Evolutionary conservation across 192 early-diverging fungal genomes (phyloP), one percentile per base, ranked within the genome.

Genomic region (Entomortierella lignicola): DNA sequence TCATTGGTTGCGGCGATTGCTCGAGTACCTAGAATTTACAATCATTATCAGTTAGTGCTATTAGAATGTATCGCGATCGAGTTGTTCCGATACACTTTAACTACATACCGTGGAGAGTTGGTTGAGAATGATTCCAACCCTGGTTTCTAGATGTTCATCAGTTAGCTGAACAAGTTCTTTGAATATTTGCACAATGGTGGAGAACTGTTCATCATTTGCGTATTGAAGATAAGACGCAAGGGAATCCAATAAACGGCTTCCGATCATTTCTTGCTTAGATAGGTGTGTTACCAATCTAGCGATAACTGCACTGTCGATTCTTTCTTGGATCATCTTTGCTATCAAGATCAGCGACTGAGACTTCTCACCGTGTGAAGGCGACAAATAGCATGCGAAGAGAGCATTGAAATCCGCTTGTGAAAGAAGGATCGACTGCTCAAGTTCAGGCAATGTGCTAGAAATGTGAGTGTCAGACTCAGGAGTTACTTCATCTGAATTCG

Each of bases 11-110:
- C 10, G 74, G 74, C 21, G 74, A 64, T 11, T 29, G 60, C 20
- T 77, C 74, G 41, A 77, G 61, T 17, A 69, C 34, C 74, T 77
- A 62, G n/a, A 62, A 51, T n/a, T n/a, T n/a, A n/a, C n/a, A n/a
- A n/a, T n/a, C n/a, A 21, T 59, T 32, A 37, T 58, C 7, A 31
- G 32, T 32, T 58, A 21, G 39, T n/a, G n/a, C n/a, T n/a, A n/a
- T n/a, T n/a, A n/a, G n/a, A n/a, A n/a, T n/a, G n/a, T n/a, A n/a
- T n/a, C n/a, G n/a, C n/a, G n/a, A n/a, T n/a, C n/a, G n/a, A n/a
- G n/a, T n/a, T n/a, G n/a, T n/a, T n/a, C n/a, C n/a, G n/a, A n/a
- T n/a, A n/a, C n/a, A n/a, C n/a, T 42, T 13, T 13, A 6, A 42
- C 13, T 42, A 42, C 44, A 47, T 71, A 70, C 75, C 75, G 60